Evolutionary conservation across 768 basidiomycete species (phyloP).

Genomic region (Sporobolomyces roseus): DNA sequence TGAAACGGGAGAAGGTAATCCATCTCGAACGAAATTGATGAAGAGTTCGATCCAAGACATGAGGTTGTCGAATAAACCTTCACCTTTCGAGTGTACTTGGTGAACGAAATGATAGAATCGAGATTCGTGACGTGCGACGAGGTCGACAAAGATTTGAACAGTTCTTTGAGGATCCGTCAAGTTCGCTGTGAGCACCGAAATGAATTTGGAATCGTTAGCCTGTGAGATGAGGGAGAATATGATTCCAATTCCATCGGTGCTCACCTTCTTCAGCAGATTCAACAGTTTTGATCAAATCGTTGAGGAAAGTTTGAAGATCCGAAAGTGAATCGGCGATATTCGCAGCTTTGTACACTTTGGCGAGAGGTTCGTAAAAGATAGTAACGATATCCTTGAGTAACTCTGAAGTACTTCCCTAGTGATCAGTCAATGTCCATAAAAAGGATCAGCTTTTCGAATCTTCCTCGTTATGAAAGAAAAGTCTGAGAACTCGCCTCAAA

Average conservation of each 20-base stretch:
- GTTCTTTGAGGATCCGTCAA: slow-evolving; percentile 72
- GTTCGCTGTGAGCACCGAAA: slow-evolving; percentile 26
- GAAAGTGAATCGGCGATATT: slow-evolving; percentile 89
- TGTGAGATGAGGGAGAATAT: background rate
- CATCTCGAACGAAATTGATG: slow-evolving; percentile 82
- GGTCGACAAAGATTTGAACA: slow-evolving; percentile 87
- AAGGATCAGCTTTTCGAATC: too few relatives aligned
- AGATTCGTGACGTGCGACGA: slow-evolving; percentile 90
- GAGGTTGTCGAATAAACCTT: slow-evolving; percentile 83
- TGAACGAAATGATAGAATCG: slow-evolving; percentile 95
- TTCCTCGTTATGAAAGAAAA: too few relatives aligned
- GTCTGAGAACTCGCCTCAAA: slow-evolving; percentile 67
- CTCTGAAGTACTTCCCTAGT: slow-evolving; percentile 86
- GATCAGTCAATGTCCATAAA: too few relatives aligned
- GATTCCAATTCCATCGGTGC: slow-evolving; percentile 49
- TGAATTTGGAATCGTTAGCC: background rate
- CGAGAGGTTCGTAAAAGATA: slow-evolving; percentile 93
- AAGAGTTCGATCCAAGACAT: slow-evolving; percentile 98
- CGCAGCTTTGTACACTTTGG: slow-evolving; percentile 94
- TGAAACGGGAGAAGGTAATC: slow-evolving; percentile 67
- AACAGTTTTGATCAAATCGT: slow-evolving; percentile 89
- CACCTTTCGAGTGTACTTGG: slow-evolving; percentile 96
- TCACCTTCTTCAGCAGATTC: slow-evolving; percentile 79
- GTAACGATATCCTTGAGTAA: slow-evolving; percentile 97
- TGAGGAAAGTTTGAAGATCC: slow-evolving; percentile 89